Percentiles rank a stretch among this genome's conserved stretches.
phyloP scores from a whole-genome alignment of 2,329 filamentous ascomycete genomes.

The Talaromyces sp. region DNA sequence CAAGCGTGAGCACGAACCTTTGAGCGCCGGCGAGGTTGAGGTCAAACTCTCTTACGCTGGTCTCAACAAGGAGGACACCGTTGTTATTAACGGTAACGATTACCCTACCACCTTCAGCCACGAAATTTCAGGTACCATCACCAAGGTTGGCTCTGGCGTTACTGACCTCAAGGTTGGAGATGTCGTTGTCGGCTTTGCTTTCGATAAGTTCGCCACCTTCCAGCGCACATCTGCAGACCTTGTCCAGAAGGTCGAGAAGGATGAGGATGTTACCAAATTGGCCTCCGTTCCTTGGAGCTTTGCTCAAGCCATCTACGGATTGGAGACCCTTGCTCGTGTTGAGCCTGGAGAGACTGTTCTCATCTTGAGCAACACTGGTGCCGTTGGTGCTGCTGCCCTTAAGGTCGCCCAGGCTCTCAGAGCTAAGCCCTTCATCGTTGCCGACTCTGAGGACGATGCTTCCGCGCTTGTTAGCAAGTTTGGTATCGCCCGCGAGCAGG shows the following conservation, averaged over 20 bases:
- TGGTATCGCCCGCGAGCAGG: slow-evolving; percentile 4
- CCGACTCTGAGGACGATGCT: slow-evolving; percentile 12
- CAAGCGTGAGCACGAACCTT: neutral
- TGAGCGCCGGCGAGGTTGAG: slow-evolving; percentile 17
- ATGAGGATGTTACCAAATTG: slow-evolving; percentile 23
- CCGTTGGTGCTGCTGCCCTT: slow-evolving; percentile 32
- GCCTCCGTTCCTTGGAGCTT: slow-evolving; percentile 16
- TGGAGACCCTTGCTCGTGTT: slow-evolving; percentile 15
- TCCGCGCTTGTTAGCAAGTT: slow-evolving; percentile 16
- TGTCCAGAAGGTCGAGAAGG: neutral
- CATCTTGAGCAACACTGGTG: slow-evolving; percentile 33
- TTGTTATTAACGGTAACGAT: slow-evolving; percentile 17
- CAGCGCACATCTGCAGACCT: neutral
- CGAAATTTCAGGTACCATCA: slow-evolving; percentile 1
- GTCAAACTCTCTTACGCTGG: slow-evolving; percentile 14
- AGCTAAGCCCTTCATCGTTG: slow-evolving; percentile 19
- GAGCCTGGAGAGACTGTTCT: slow-evolving; percentile 27
- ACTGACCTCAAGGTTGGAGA: slow-evolving; percentile 16
- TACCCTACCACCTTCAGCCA: slow-evolving; percentile 13
- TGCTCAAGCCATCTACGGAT: slow-evolving; percentile 19
- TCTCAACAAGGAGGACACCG: slow-evolving; percentile 22
- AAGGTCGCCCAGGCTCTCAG: slow-evolving; percentile 26
- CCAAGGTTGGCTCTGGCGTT: neutral
- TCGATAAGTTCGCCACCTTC: slow-evolving; percentile 17
- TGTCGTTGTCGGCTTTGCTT: slow-evolving; percentile 12